phyloP scores from a whole-genome alignment of 2,329 filamentous ascomycete genomes.

The Bipolaris zeicola region DNA sequence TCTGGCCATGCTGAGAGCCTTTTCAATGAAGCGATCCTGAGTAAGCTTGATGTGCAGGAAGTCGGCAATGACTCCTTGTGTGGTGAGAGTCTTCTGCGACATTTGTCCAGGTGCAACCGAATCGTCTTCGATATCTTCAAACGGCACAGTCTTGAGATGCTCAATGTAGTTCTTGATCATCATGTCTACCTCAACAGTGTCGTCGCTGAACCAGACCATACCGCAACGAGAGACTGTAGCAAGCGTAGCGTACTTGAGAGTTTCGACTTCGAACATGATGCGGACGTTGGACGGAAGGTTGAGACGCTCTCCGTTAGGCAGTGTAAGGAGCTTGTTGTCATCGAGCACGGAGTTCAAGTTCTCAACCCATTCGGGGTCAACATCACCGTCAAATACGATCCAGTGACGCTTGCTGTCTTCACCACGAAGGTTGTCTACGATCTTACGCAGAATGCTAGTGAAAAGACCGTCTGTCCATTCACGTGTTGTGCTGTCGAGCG shows the following conservation, averaged over 20 bases:
- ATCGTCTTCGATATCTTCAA: slow-evolving; percentile 96
- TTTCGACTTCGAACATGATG: slow-evolving; percentile 99
- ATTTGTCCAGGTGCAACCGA: slow-evolving; percentile 64
- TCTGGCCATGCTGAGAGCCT: slow-evolving; percentile 75
- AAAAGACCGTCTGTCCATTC: slow-evolving; percentile 99
- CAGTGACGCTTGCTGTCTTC: slow-evolving; percentile 97
- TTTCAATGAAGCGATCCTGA: slow-evolving; percentile 78
- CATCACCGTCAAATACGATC: slow-evolving; percentile 99
- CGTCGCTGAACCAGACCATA: slow-evolving; percentile 99
- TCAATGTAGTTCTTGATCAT: slow-evolving; percentile 92
- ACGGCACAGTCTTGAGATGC: slow-evolving; percentile 77
- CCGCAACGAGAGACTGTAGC: slow-evolving; percentile 99
- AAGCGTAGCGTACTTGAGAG: slow-evolving; percentile 92
- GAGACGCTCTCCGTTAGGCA: slow-evolving; percentile 97
- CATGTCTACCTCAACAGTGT: slow-evolving; percentile 91
- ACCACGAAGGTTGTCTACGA: slow-evolving; percentile 96
- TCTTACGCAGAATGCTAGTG: slow-evolving; percentile 96
- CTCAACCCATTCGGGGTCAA: slow-evolving; percentile 99
- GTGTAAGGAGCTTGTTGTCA: slow-evolving; percentile 95
- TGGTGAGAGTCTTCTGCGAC: slow-evolving; percentile 70
- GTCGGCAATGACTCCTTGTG: slow-evolving; percentile 80
- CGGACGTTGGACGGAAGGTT: slow-evolving; percentile 93
- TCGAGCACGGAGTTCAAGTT: slow-evolving; percentile 99
- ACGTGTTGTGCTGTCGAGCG: slow-evolving; percentile 91
- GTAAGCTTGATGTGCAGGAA: slow-evolving; percentile 77